Evolutionary conservation across 1,284 basidiomycete genomes (phyloP).

Genomic region (Rhodotorula mucilaginosa): DNA sequence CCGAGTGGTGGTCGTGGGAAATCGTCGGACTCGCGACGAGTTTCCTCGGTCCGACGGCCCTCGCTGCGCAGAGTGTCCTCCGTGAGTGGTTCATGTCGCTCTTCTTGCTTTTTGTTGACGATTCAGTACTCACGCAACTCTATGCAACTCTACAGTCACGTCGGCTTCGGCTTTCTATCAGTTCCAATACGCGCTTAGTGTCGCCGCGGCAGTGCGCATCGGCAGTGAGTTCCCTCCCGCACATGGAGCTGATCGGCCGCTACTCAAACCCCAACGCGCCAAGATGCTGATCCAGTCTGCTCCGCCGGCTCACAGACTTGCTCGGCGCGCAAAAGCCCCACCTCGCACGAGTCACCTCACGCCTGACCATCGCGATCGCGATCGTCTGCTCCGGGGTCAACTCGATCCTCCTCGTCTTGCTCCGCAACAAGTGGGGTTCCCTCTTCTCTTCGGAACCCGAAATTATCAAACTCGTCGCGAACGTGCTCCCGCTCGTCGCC

Average conservation of each 20-base stretch:
- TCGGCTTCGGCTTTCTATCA: slow-evolving; percentile 46
- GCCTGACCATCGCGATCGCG: slow-evolving; percentile 46
- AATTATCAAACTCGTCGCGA: slow-evolving; percentile 48
- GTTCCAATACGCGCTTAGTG: slow-evolving; percentile 49
- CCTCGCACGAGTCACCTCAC: slow-evolving; percentile 46
- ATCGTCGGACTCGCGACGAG: slow-evolving; percentile 52
- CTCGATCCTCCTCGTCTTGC: slow-evolving; percentile 47
- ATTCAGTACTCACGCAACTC: background rate
- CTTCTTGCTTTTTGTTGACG: background rate
- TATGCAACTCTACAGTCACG: slow-evolving; percentile 16
- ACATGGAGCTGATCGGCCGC: background rate
- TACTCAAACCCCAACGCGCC: too few relatives aligned
- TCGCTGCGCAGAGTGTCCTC: slow-evolving; percentile 57
- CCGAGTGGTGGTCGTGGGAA: slow-evolving; percentile 93
- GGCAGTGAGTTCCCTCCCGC: slow-evolving; percentile 35
- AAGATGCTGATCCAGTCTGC: too few relatives aligned
- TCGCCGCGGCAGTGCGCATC: slow-evolving; percentile 50
- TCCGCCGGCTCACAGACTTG: slow-evolving; percentile 40
- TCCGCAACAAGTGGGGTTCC: slow-evolving; percentile 47
- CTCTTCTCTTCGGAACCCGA: slow-evolving; percentile 48
- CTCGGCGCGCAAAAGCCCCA: slow-evolving; percentile 49
- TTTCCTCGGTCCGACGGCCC: slow-evolving; percentile 55
- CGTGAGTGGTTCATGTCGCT: slow-evolving; percentile 7
- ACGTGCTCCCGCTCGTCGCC: slow-evolving; percentile 50
- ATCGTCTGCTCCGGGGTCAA: slow-evolving; percentile 47